These are phyloP conservation scores for Calvatia gigantea DNA, from an alignment of 768 basidiomycete genomes.

Conservation along the genomic window DNA sequence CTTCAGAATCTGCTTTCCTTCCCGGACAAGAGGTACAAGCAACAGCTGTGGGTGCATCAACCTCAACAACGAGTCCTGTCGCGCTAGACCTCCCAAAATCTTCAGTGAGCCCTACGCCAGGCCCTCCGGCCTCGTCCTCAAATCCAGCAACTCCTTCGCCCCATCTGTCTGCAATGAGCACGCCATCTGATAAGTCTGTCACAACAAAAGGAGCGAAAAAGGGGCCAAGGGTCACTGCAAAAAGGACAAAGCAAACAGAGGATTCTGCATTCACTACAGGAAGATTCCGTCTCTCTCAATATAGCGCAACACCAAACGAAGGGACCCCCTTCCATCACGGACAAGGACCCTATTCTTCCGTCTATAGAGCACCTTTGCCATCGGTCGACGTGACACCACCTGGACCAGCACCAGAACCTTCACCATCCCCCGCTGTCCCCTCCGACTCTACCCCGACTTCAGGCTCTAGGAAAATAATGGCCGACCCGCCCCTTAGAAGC, in stretches of 20 bases:
- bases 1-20: conserved; percentile 35
- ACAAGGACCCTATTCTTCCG: conserved; percentile 34
- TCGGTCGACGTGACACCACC: conserved; percentile 5
- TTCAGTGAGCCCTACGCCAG: conserved; percentile 5
- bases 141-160: conserved; percentile 10
- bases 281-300: conserved; percentile 45
- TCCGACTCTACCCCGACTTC: background rate
- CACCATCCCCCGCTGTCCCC: background rate
- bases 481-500: background rate
- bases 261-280: conserved; percentile 16
- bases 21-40: conserved; percentile 47
- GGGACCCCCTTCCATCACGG: conserved; percentile 32
- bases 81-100: conserved; percentile 4
- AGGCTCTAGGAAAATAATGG: conserved; percentile 1
- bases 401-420: background rate
- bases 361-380: conserved; percentile 26
- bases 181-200: conserved; percentile 5
- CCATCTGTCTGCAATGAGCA: conserved; percentile 11
- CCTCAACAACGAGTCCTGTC: conserved; percentile 15
- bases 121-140: conserved; percentile 7
- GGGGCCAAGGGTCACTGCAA: conserved; percentile 14
- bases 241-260: conserved; percentile 8
- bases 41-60: conserved; percentile 14
- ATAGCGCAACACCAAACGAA: conserved; percentile 29
- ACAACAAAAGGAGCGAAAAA: conserved; percentile 18